Conservation (phyloP, 2,329 filamentous ascomycete species). For the Aspergillus ochraceoroseus region DNA sequence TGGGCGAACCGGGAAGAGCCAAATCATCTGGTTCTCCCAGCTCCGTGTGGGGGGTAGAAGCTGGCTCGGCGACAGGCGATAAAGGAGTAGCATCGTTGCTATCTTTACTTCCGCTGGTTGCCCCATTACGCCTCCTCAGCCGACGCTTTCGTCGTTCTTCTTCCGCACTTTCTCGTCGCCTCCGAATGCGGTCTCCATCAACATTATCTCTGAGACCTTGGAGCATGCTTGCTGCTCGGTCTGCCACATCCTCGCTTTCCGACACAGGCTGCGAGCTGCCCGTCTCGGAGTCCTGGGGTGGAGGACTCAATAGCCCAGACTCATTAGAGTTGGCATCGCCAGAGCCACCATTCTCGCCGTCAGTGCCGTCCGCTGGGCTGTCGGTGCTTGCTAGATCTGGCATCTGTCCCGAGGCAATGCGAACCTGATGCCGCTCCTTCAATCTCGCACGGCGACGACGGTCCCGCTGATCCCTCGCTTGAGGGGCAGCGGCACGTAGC, state of each 20-base stretch:
- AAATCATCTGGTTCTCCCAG: constrained; percentile 21
- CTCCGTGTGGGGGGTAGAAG: constrained; percentile 27
- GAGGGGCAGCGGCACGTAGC: constrained; percentile 83
- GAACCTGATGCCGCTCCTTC: constrained; percentile 85
- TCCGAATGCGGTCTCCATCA: constrained; percentile 56
- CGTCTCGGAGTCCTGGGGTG: constrained; percentile 32
- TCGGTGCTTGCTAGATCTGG: constrained; percentile 60
- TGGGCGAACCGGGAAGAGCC: constrained; percentile 21
- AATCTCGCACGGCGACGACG: constrained; percentile 78
- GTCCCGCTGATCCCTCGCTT: constrained; percentile 83
- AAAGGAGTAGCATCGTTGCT: constrained; percentile 31
- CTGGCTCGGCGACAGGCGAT: constrained; percentile 32
- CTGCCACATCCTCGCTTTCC: constrained; percentile 69
- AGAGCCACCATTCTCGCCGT: constrained; percentile 40
- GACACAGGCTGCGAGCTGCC: constrained; percentile 38
- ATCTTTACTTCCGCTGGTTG: constrained; percentile 36
- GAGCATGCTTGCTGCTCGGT: constrained; percentile 74
- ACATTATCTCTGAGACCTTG: constrained; percentile 69
- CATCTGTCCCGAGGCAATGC: constrained; percentile 84
- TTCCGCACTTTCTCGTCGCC: constrained; percentile 69
- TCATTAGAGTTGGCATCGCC: constrained; percentile 41
- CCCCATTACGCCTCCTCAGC: constrained; percentile 59
- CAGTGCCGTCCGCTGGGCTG: constrained; percentile 53
- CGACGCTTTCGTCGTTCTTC: constrained; percentile 67
- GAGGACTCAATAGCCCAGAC: constrained; percentile 49